Base-by-base conservation (phyloP, 179 eudicot genomes). In the Vitellaria paradoxa region DNA sequence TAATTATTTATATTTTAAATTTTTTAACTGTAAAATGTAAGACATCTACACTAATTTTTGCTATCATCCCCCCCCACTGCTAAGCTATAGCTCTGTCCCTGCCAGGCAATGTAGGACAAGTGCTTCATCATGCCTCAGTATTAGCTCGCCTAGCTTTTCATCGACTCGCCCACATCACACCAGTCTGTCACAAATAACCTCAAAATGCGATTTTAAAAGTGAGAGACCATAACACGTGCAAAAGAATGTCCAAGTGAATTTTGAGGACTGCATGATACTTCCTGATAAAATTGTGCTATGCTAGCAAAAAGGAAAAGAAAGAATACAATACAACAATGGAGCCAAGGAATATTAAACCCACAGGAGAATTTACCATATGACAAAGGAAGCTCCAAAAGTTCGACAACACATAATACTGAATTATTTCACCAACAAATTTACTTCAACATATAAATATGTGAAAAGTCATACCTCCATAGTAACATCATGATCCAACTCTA, bases 401-500 rank as follows among this genome's bases (percentile, higher is more conserved):
- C 18, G 18, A 57, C 45, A 42, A 42, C 6, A 42, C 45, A 5
- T 42, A 42, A 4, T 42, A 42, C 45, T 5, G 3, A 42, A 57
- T 57, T 14, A 11, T 57, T 18, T 57, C n/a, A 18, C 0, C 18
- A 14, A 17, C 0, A 57, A 57, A 57, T 5, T 18, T 11, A 12
- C 15, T 57, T 10, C 9, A 30, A 76, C 14, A 69, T 24, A 66
- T 14, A 1, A n/a, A 56, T 56, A 71, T 65, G 30, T 20, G 56
- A 45, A 40, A 56, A 24, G 55, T 50, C 10, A 42, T 84, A 94
- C 98, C 97, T 82, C 97, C 55, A 92, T 89, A 6, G 93, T 89
- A 71, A 94, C 96, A 20, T 87, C 91, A 83, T 88, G 96, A 83
- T 94, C 93, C 78, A 87, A 72, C 50, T 62, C 37, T 52, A 55